Conservation (phyloP, 2,329 filamentous ascomycete species). For the Arthroderma sp. region DNA sequence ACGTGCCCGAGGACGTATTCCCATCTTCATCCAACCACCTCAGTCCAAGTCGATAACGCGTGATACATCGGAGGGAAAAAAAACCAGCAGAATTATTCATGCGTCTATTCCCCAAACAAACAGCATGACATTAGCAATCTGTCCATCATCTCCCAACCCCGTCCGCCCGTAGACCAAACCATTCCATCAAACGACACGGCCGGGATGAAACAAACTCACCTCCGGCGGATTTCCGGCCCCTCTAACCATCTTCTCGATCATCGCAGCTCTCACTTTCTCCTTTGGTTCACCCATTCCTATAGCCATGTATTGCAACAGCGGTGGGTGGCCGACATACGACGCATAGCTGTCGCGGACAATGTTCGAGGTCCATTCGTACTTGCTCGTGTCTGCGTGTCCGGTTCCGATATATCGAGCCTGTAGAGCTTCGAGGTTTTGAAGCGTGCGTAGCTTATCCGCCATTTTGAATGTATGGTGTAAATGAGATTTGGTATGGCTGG, state of each 20-base stretch:
- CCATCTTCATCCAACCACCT: too few species aligned
- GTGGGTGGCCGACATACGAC: slow-evolving; percentile 78
- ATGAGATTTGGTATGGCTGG: background rate
- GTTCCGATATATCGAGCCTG: slow-evolving; percentile 94
- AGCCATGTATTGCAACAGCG: slow-evolving; percentile 75
- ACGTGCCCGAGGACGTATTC: too few species aligned
- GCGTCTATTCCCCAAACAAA: slow-evolving; percentile 3
- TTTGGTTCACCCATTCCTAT: slow-evolving; percentile 77
- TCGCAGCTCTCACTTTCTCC: slow-evolving; percentile 62
- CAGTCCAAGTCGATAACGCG: too few species aligned
- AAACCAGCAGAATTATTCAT: slow-evolving; percentile 6
- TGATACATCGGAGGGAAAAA: too few species aligned
- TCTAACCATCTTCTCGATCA: slow-evolving; percentile 63
- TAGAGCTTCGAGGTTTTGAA: slow-evolving; percentile 93
- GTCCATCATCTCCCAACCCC: background rate
- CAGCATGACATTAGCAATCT: background rate
- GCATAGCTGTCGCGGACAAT: slow-evolving; percentile 87
- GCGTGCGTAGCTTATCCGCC: slow-evolving; percentile 96
- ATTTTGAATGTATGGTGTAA: slow-evolving; percentile 15
- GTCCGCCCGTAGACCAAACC: too few species aligned
- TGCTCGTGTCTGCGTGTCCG: slow-evolving; percentile 89
- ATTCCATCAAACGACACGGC: background rate
- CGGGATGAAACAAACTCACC: slow-evolving; percentile 24
- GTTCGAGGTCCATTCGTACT: slow-evolving; percentile 95
- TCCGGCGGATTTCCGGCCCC: slow-evolving; percentile 54